Percentiles rank a stretch among this genome's conserved stretches.
These are phyloP conservation scores for Populus ilicifolia DNA, from an alignment of 345 rosid species.

Conservation along the genomic window DNA sequence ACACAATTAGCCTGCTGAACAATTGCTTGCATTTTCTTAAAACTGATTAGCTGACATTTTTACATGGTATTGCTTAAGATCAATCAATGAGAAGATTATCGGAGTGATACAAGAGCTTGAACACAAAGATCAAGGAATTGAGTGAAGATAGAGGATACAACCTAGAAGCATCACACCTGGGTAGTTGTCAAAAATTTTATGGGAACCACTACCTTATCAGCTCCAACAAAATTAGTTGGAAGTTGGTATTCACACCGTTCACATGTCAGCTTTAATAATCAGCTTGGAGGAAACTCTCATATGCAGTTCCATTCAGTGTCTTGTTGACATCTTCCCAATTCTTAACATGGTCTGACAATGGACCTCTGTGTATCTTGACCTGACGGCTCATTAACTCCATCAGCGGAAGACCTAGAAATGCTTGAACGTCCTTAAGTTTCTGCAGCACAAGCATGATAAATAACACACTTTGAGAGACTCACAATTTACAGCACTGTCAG, in stretches of 20 bases:
- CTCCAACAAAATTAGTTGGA: conserved; percentile 22
- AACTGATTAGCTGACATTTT: conserved; percentile 16
- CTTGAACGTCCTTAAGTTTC: conserved; percentile 72
- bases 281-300: conserved; percentile 48
- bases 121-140: neutral
- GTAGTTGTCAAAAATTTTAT: neutral
- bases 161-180: neutral
- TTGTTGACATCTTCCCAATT: conserved; percentile 82
- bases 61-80: conserved; percentile 12
- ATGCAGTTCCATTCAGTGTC: conserved; percentile 63
- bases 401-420: conserved; percentile 62
- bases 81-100: conserved; percentile 7
- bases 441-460: conserved; percentile 29
- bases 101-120: neutral
- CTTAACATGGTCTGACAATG: conserved; percentile 55
- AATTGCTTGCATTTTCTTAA: conserved; percentile 13
- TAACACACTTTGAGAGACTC: neutral
- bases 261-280: conserved; percentile 48
- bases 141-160: neutral
- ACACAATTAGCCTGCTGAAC: neutral
- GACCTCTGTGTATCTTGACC: conserved; percentile 85
- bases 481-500: neutral
- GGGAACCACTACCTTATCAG: neutral
- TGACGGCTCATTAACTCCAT: conserved; percentile 70
- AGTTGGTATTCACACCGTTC: conserved; percentile 23